Percentiles rank a stretch among this genome's conserved stretches.
Conservation (phyloP, 2,329 filamentous ascomycete genomes). For the Triangularia setosa region DNA sequence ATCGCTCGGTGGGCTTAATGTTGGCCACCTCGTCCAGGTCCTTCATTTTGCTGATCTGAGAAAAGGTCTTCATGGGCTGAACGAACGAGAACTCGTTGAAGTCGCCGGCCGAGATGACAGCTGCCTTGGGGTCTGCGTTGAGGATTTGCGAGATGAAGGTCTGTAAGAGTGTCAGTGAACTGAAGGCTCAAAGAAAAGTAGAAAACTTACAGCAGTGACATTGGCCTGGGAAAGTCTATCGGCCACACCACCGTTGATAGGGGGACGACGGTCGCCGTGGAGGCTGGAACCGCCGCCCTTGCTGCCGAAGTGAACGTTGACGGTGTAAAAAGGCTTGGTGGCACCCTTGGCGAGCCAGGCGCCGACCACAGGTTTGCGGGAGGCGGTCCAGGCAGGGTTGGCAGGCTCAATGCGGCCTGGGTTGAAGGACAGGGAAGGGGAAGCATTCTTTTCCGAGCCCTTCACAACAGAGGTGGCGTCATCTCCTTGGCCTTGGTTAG, state of each 20-base stretch:
- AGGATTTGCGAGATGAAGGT: slow-evolving; percentile 57
- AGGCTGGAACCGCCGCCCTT: slow-evolving; percentile 64
- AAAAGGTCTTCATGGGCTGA: slow-evolving; percentile 53
- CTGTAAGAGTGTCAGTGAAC: slow-evolving; percentile 28
- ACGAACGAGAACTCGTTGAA: slow-evolving; percentile 70
- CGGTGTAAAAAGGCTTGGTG: slow-evolving; percentile 59
- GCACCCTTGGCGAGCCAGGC: slow-evolving; percentile 57
- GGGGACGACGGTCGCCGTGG: slow-evolving; percentile 62
- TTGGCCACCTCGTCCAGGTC: slow-evolving; percentile 60
- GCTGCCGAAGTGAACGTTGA: slow-evolving; percentile 66
- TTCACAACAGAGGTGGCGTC: slow-evolving; percentile 56
- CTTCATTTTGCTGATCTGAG: slow-evolving; percentile 48
- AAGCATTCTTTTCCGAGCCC: slow-evolving; percentile 37
- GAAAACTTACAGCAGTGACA: slow-evolving; percentile 49
- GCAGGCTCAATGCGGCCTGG: slow-evolving; percentile 63
- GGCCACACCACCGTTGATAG: slow-evolving; percentile 60
- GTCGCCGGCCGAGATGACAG: slow-evolving; percentile 61
- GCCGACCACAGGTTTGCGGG: slow-evolving; percentile 65
- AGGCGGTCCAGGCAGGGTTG: slow-evolving; percentile 56
- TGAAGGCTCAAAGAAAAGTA: not conserved
- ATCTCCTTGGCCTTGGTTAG: slow-evolving; percentile 51
- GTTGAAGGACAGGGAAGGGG: slow-evolving; percentile 55
- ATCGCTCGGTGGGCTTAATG: slow-evolving; percentile 54
- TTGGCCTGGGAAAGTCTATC: slow-evolving; percentile 54
- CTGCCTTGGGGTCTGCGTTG: slow-evolving; percentile 49